Percentiles rank a stretch among this genome's conserved stretches.
phyloP scores from a whole-genome alignment of 2,329 filamentous ascomycete genomes.

The Orbilia blumenaviensis region DNA sequence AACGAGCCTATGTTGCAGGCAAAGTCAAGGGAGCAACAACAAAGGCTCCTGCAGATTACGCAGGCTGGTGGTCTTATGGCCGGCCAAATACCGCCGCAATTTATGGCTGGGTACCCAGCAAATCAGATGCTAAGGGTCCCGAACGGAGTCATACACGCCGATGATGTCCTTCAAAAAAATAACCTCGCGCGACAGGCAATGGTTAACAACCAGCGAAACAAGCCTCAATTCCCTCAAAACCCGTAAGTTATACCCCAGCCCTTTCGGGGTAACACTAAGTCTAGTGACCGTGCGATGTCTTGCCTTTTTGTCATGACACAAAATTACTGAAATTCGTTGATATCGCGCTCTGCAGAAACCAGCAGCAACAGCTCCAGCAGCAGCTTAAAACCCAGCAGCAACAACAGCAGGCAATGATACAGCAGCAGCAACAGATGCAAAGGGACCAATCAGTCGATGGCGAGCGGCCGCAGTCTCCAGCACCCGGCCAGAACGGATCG shows the following conservation, averaged over 20 bases:
- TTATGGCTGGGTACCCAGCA: conserved; percentile 54
- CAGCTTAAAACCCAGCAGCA: conserved; percentile 61
- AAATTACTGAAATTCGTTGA: conserved; percentile 54
- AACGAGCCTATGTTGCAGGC: conserved; percentile 58
- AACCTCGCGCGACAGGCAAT: conserved; percentile 58
- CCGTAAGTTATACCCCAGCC: conserved; percentile 40
- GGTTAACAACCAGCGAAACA: conserved; percentile 56
- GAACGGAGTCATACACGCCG: conserved; percentile 56
- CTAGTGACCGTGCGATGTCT: conserved; percentile 51
- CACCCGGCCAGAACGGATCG: conserved; percentile 61
- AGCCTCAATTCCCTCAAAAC: conserved; percentile 43
- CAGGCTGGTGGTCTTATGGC: conserved; percentile 55
- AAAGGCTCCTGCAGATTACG: conserved; percentile 76
- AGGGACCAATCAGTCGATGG: conserved; percentile 69
- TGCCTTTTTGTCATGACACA: conserved; percentile 54
- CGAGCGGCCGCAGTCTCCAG: conserved; percentile 65
- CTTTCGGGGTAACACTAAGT: conserved; percentile 45
- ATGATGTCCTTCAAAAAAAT: conserved; percentile 55
- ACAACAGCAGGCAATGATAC: conserved; percentile 73
- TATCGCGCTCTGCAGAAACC: conserved; percentile 52
- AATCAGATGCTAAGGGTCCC: conserved; percentile 57
- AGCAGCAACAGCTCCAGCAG: conserved; percentile 53
- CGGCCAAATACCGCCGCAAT: conserved; percentile 55
- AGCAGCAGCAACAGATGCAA: conserved; percentile 68
- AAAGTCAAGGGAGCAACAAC: conserved; percentile 77